Evolutionary conservation across 176 grass and related monocot species (phyloP).

Genomic region (Triticum dicoccoides): DNA sequence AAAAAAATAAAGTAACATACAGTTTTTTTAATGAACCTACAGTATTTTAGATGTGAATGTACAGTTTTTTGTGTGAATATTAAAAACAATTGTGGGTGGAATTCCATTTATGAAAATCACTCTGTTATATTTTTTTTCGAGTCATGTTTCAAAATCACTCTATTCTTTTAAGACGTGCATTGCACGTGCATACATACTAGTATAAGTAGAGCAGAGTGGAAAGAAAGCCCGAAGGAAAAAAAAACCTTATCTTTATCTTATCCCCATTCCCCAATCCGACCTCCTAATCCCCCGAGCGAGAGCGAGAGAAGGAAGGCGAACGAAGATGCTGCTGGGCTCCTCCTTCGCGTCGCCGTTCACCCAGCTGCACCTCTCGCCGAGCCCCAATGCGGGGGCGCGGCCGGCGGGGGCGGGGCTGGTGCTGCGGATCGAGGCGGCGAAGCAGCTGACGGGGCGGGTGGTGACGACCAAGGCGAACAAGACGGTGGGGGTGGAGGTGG

Average conservation of each 20-base stretch:
- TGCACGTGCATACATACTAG: no score
- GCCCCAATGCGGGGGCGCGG: not conserved
- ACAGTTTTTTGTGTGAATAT: no score
- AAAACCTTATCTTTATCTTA: slow-evolving; percentile 4
- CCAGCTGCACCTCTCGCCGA: not conserved
- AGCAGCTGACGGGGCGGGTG: slow-evolving; percentile 67
- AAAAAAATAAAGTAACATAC: no score
- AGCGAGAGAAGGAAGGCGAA: not conserved
- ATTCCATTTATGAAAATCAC: no score
- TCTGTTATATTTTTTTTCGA: no score
- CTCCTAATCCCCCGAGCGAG: not conserved
- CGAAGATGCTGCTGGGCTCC: slow-evolving; percentile 40
- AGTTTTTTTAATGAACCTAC: no score
- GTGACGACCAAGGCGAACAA: slow-evolving; percentile 81
- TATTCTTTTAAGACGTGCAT: no score
- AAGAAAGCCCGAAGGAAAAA: not conserved
- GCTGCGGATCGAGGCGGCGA: slow-evolving; percentile 46
- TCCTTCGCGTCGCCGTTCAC: slow-evolving; percentile 21
- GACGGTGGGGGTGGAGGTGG: slow-evolving; percentile 85
- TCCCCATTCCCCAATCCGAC: not conserved
- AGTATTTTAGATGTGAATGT: no score
- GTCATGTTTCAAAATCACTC: no score
- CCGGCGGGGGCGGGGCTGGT: not conserved
- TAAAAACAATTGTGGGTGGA: no score
- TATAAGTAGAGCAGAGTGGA: no score